Conservation (phyloP, 2,329 filamentous ascomycete genomes). For the Thielaviopsis euricoi region DNA sequence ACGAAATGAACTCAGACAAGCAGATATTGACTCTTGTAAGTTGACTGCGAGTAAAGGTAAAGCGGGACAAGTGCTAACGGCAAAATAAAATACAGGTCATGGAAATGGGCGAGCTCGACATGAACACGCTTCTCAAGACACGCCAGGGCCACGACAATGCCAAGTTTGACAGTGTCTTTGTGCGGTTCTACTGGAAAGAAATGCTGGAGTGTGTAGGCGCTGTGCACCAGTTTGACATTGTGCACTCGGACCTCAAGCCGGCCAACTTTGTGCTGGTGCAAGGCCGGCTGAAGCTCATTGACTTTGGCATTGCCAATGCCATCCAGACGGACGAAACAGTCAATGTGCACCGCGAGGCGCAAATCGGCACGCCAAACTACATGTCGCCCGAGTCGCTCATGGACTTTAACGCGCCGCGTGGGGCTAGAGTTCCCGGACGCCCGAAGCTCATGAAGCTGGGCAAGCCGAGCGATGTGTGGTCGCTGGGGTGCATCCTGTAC, state of each 20-base stretch:
- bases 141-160: conserved; percentile 56
- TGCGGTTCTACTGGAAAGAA: conserved; percentile 97
- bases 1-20: conserved; percentile 85
- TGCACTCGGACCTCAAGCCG: conserved; percentile 92
- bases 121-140: conserved; percentile 68
- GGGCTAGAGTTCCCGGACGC: conserved; percentile 23
- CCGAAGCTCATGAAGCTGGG: conserved; percentile 86
- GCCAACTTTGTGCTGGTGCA: conserved; percentile 91
- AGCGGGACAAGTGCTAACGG: not conserved
- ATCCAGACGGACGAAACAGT: conserved; percentile 92
- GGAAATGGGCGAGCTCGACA: conserved; percentile 91
- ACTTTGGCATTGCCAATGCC: conserved; percentile 95
- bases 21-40: conserved; percentile 70
- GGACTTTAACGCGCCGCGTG: conserved; percentile 57
- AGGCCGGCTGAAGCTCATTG: conserved; percentile 84
- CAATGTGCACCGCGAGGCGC: conserved; percentile 89
- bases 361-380: conserved; percentile 94
- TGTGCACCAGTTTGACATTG: conserved; percentile 79
- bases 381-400: conserved; percentile 94
- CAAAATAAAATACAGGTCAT: conserved; percentile 46
- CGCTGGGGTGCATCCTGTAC: conserved; percentile 87
- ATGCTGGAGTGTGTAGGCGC: conserved; percentile 92
- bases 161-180: conserved; percentile 73
- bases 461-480: conserved; percentile 93
- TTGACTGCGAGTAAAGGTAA: conserved; percentile 13